Conservation (phyloP, 2,329 filamentous ascomycete species). For the Verticillium isaacii region DNA sequence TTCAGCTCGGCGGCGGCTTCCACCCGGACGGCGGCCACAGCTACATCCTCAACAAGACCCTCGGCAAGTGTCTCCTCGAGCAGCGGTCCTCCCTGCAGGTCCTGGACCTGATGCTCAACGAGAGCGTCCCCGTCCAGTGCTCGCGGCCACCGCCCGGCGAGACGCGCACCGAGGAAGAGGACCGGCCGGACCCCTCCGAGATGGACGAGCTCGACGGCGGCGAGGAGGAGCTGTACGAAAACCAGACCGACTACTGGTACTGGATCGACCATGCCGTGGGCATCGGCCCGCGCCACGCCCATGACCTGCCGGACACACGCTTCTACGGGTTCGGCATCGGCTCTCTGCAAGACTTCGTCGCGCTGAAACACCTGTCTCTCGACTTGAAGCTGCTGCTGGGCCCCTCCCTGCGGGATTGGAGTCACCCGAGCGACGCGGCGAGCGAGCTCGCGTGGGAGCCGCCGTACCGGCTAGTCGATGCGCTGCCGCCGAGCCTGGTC, state of each 20-base stretch:
- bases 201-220: constrained; percentile 17
- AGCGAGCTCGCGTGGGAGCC: not conserved
- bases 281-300: not conserved
- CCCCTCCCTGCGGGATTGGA: not conserved
- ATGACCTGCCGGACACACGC: not conserved
- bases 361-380: constrained; percentile 6
- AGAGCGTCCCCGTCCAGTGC: not conserved
- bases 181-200: constrained; percentile 25
- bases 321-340: constrained; percentile 6
- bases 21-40: not conserved
- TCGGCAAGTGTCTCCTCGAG: constrained; percentile 5
- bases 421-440: not conserved
- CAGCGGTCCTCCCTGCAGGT: constrained; percentile 5
- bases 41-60: not conserved
- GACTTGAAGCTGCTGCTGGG: not conserved
- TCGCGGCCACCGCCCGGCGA: not conserved
- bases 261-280: not conserved
- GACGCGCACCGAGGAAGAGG: not conserved
- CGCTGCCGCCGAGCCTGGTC: constrained; percentile 8
- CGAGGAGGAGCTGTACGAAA: not conserved
- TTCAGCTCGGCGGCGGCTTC: constrained; percentile 3
- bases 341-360: constrained; percentile 4
- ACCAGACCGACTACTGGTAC: not conserved
- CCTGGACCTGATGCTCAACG: constrained; percentile 7
- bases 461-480: constrained; percentile 8